Percentiles rank a stretch among this genome's conserved stretches.
These are phyloP conservation scores for Groenewaldozyma sp. DNA, from an alignment of 1,139 yeast species.

Conservation along the genomic window DNA sequence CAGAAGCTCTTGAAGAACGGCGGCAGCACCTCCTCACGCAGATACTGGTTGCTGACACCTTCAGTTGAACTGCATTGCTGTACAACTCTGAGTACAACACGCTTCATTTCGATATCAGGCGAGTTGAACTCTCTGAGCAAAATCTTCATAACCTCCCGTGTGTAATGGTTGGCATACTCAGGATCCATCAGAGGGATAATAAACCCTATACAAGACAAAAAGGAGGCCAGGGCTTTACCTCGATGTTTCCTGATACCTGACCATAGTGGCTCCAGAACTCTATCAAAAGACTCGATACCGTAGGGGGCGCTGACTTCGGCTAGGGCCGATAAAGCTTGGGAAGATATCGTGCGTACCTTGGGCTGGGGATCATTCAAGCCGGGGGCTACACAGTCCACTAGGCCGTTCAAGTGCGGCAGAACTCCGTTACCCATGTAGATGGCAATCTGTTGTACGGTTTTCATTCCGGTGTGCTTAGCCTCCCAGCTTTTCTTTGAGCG, in stretches of 20 bases:
- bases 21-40: constrained; percentile 45
- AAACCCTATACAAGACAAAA: constrained; percentile 68
- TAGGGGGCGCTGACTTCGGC: constrained; percentile 87
- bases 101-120: constrained; percentile 86
- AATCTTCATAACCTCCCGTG: constrained; percentile 61
- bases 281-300: constrained; percentile 83
- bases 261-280: constrained; percentile 70
- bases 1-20: constrained; percentile 69
- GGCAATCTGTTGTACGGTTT: constrained; percentile 69
- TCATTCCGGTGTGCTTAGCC: constrained; percentile 82
- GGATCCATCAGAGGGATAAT: constrained; percentile 80
- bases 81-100: constrained; percentile 54
- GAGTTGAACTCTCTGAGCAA: constrained; percentile 65
- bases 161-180: constrained; percentile 71
- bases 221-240: constrained; percentile 70
- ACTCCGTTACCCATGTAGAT: constrained; percentile 62
- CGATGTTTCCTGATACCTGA: constrained; percentile 65
- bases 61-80: constrained; percentile 50
- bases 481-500: constrained; percentile 73
- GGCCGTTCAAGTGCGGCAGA: constrained; percentile 59
- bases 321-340: constrained; percentile 59
- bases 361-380: constrained; percentile 64
- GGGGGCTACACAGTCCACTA: constrained; percentile 52
- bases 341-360: constrained; percentile 61
- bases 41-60: constrained; percentile 39